These are phyloP conservation scores for Globisporangium takayamanum DNA, from an alignment of 352 stramenopile species.

Conservation along the genomic window DNA sequence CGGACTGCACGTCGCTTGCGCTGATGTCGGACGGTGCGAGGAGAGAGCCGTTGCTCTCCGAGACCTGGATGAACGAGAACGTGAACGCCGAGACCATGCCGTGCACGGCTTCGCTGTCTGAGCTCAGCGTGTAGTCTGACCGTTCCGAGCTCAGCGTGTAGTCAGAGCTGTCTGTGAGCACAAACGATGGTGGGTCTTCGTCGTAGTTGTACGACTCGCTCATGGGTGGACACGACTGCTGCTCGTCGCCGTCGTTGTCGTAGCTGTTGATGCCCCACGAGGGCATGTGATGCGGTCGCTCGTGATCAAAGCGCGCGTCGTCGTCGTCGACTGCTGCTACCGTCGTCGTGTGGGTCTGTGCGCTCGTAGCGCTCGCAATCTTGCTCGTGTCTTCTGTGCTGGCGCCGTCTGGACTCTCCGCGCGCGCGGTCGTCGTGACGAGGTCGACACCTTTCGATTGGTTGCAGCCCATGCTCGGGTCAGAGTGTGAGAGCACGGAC, in stretches of 20 bases:
- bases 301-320: slow-evolving; percentile 4
- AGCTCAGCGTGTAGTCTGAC: slow-evolving; percentile 25
- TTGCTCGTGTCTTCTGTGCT: not conserved
- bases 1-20: slow-evolving; percentile 4
- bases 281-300: not conserved
- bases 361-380: not conserved
- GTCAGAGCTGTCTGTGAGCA: slow-evolving; percentile 36
- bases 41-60: slow-evolving; percentile 25
- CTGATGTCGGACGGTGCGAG: slow-evolving; percentile 11
- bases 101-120: slow-evolving; percentile 49
- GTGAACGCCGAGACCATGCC: slow-evolving; percentile 55
- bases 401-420: not conserved
- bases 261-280: not conserved
- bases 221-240: slow-evolving; percentile 10
- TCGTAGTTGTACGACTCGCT: slow-evolving; percentile 25
- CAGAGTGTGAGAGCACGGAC: not conserved
- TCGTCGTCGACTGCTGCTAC: not conserved
- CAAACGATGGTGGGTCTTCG: slow-evolving; percentile 39
- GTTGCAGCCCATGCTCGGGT: slow-evolving; percentile 46
- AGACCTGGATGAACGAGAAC: slow-evolving; percentile 71
- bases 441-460: slow-evolving; percentile 38
- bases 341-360: not conserved
- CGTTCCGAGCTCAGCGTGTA: slow-evolving; percentile 35
- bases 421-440: not conserved
- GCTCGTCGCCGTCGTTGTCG: slow-evolving; percentile 8